These are phyloP conservation scores for Carex scoparia DNA, from an alignment of 176 grass and related monocot species.

Conservation along the genomic window DNA sequence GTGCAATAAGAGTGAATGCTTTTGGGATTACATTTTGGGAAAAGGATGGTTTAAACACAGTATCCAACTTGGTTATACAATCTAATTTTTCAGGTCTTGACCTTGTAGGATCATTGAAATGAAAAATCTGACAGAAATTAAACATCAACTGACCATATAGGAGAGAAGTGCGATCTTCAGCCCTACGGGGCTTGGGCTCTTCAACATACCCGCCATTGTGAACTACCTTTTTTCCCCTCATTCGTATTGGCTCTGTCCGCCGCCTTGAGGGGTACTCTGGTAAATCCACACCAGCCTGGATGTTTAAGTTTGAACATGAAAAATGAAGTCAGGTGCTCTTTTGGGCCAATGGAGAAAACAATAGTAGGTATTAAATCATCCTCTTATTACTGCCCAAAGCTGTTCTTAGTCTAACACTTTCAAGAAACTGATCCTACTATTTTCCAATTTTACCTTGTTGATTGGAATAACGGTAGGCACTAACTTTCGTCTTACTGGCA, in stretches of 20 bases:
- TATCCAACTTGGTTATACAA: not conserved
- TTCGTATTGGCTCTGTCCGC: slow-evolving; percentile 59
- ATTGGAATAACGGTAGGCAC: not conserved
- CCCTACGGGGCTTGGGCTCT: slow-evolving; percentile 51
- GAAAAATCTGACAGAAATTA: not conserved
- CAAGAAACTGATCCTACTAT: not conserved
- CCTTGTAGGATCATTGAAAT: not conserved
- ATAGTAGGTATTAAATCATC: not conserved
- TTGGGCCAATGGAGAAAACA: not conserved
- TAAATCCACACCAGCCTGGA: slow-evolving; percentile 77
- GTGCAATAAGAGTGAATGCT: not conserved
- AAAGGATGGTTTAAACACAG: not conserved
- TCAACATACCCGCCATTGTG: slow-evolving; percentile 56
- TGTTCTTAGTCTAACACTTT: not conserved
- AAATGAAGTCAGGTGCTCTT: not conserved
- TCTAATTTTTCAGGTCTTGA: not conserved
- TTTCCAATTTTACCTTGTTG: not conserved
- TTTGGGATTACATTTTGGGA: not conserved
- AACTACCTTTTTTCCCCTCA: slow-evolving; percentile 90
- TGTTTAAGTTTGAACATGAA: not conserved
- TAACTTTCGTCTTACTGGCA: not conserved
- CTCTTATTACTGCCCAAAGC: not conserved
- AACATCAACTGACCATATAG: slow-evolving; percentile 28
- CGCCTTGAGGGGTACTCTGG: slow-evolving; percentile 73
- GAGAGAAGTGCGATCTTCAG: slow-evolving; percentile 56